phyloP scores from a whole-genome alignment of 345 rosid genomes.

The Euphorbia lathyris region DNA sequence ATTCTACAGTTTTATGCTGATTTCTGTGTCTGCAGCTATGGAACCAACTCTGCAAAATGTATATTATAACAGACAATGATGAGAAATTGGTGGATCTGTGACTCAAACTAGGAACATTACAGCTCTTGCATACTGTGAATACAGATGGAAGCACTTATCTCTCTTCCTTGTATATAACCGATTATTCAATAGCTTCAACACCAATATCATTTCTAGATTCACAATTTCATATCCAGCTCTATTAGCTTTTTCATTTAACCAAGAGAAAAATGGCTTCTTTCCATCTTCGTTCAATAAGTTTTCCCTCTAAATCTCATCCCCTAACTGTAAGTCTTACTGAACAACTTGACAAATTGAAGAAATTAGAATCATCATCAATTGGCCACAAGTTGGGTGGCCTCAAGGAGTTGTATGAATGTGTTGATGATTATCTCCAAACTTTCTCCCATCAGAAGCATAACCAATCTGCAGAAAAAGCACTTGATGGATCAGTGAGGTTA shows the following conservation, averaged over 20 bases:
- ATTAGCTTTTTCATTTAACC: neutral
- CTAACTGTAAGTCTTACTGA: slow-evolving; percentile 26
- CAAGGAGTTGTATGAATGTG: neutral
- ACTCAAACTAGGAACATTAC: neutral
- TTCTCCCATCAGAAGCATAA: neutral
- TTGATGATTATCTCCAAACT: neutral
- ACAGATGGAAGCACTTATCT: neutral
- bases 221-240: neutral
- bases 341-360: slow-evolving; percentile 28
- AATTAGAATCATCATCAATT: slow-evolving; percentile 7
- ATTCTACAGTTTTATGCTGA: neutral
- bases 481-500: slow-evolving; percentile 7
- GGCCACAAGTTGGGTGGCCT: neutral
- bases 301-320: slow-evolving; percentile 25
- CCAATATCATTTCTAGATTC: neutral
- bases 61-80: too few species aligned
- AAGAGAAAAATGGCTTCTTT: neutral
- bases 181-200: neutral
- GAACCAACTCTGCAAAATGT: neutral
- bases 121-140: neutral
- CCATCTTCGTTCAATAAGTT: neutral
- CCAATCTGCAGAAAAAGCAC: neutral
- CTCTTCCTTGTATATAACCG: neutral
- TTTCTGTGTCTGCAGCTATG: neutral
- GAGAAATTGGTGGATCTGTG: too few species aligned